Conservation (phyloP, 345 rosid species). For the Psidium guajava region DNA sequence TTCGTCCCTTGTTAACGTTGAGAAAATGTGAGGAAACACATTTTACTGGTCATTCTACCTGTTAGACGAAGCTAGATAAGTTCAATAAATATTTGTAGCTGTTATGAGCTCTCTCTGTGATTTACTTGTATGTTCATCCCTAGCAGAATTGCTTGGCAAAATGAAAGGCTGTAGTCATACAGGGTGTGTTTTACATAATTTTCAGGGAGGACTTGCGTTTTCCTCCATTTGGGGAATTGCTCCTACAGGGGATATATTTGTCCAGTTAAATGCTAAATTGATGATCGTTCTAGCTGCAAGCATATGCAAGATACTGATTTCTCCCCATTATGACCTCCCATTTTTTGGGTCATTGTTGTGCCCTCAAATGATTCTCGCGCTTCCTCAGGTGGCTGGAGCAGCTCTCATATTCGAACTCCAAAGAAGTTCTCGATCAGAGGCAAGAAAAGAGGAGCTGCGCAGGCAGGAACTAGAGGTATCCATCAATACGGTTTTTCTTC, state of each 20-base stretch:
- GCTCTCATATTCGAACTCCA: slow-evolving; percentile 71
- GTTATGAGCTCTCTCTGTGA: neutral
- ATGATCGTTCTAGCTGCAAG: neutral
- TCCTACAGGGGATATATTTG: neutral
- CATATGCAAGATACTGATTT: neutral
- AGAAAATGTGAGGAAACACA: neutral
- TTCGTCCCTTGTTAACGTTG: neutral
- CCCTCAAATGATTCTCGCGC: neutral
- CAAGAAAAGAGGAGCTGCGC: slow-evolving; percentile 61
- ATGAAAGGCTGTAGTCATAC: neutral
- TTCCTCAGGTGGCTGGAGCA: slow-evolving; percentile 63
- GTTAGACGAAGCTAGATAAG: neutral
- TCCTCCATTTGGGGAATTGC: neutral
- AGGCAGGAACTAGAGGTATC: slow-evolving; percentile 47
- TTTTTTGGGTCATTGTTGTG: neutral
- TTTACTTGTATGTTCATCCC: neutral
- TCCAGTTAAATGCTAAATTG: neutral
- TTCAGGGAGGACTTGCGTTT: neutral
- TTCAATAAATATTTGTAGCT: neutral
- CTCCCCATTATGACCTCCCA: neutral
- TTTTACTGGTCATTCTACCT: neutral
- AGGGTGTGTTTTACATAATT: neutral
- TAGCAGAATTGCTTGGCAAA: neutral
- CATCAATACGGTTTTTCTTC: neutral
- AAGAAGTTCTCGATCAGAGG: slow-evolving; percentile 77